phyloP scores from a whole-genome alignment of 2,329 filamentous ascomycete species.

The Trichocomaceae sp. region DNA sequence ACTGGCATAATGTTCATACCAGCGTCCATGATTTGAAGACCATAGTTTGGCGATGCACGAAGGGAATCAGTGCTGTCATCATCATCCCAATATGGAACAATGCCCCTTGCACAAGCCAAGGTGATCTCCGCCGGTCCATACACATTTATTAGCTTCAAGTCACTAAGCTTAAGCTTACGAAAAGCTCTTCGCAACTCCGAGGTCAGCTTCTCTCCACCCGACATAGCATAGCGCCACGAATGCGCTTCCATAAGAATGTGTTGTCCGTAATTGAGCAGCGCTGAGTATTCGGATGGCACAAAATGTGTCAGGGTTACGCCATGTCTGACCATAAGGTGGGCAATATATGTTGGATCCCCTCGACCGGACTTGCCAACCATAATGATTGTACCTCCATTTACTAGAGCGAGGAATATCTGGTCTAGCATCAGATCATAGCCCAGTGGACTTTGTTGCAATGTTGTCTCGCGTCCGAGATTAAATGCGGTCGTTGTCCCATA shows the following conservation, averaged over 20 bases:
- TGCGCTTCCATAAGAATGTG: conserved; percentile 8
- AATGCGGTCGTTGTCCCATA: conserved; percentile 10
- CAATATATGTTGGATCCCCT: conserved; percentile 9
- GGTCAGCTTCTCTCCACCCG: conserved; percentile 8
- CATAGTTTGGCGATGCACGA: conserved; percentile 30
- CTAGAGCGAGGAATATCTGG: conserved; percentile 17
- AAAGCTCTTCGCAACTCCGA: conserved; percentile 1
- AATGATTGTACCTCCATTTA: conserved; percentile 15
- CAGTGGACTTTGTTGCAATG: conserved; percentile 15
- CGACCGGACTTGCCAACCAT: conserved; percentile 12
- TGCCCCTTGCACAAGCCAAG: not conserved
- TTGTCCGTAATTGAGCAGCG: conserved; percentile 16
- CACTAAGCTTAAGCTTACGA: conserved; percentile 4
- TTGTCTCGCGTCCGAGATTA: conserved; percentile 8
- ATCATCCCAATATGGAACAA: not conserved
- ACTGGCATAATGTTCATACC: conserved; percentile 31
- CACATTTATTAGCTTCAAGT: conserved; percentile 12
- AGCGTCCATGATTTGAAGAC: conserved; percentile 35
- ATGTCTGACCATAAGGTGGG: conserved; percentile 15
- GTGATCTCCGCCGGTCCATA: conserved; percentile 17
- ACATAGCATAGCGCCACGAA: conserved; percentile 6
- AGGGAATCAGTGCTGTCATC: not conserved
- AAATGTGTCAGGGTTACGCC: conserved; percentile 16
- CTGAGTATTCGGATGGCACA: conserved; percentile 19
- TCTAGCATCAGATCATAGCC: conserved; percentile 15